Percentiles rank a stretch among this genome's conserved stretches.
phyloP scores from a whole-genome alignment of 148 eudicot genomes.

The Rhododendron mucronatum region DNA sequence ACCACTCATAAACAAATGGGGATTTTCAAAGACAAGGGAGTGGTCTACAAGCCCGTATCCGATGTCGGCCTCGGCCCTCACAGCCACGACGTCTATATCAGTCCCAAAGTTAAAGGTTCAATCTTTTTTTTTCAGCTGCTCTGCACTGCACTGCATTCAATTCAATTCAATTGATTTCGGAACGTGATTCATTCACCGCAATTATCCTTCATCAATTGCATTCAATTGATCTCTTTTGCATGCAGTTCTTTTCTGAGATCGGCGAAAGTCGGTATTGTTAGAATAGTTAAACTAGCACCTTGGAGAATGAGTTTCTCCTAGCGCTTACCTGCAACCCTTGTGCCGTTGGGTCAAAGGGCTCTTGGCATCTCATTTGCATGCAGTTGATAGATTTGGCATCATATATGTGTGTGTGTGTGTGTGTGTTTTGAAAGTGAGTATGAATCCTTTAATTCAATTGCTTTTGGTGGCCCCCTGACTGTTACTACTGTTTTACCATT shows the following conservation, averaged over 20 bases:
- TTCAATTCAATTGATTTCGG: not conserved
- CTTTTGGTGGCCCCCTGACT: not conserved
- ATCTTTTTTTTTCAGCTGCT: not conserved
- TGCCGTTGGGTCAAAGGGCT: too few species aligned
- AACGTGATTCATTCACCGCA: not conserved
- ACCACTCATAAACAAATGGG: constrained; percentile 20
- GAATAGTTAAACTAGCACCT: too few species aligned
- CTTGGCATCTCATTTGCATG: not conserved
- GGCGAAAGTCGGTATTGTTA: too few species aligned
- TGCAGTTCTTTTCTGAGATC: not conserved
- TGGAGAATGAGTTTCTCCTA: too few species aligned
- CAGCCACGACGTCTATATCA: constrained; percentile 54
- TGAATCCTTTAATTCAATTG: not conserved
- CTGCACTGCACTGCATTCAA: too few species aligned
- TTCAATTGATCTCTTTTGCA: not conserved
- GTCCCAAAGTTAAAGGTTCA: constrained; percentile 72
- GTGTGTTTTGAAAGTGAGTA: not conserved
- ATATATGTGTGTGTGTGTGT: not conserved
- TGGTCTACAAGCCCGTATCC: constrained; percentile 60
- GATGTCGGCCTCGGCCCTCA: constrained; percentile 54
- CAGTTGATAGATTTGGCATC: not conserved
- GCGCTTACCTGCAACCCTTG: too few species aligned
- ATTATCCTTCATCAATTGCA: not conserved
- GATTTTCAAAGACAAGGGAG: constrained; percentile 37
- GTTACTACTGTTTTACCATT: not conserved